A percentile compares a stretch with the other conserved stretches of the same genome.
Conservation (phyloP, 164 flowering plant genomes). For the Hamamelis virginiana region DNA sequence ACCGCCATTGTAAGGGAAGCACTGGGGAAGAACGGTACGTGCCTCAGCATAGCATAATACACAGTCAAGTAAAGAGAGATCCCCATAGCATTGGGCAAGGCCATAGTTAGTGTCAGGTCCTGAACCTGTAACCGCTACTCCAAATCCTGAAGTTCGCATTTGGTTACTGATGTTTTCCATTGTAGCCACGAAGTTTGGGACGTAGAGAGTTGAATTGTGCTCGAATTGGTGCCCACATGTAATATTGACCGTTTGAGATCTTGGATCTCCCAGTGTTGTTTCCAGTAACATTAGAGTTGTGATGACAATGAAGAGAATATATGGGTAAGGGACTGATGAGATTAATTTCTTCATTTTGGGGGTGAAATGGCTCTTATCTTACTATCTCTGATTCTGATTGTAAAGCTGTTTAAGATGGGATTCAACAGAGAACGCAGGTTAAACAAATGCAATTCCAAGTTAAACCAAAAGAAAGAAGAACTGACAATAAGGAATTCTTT, state of each 20-base stretch:
- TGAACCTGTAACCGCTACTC: constrained; percentile 48
- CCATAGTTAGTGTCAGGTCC: constrained; percentile 63
- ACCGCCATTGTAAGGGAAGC: constrained; percentile 61
- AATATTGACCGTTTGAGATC: constrained; percentile 46
- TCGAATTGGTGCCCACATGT: constrained; percentile 41
- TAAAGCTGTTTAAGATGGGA: not conserved
- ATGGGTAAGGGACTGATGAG: not conserved
- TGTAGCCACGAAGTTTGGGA: constrained; percentile 62
- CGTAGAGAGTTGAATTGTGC: constrained; percentile 54
- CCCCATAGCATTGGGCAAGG: constrained; percentile 88
- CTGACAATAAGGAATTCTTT: too few species aligned
- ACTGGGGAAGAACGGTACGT: constrained; percentile 68
- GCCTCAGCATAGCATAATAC: constrained; percentile 70
- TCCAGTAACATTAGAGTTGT: constrained; percentile 15
- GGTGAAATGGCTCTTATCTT: not conserved
- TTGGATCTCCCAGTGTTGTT: constrained; percentile 47
- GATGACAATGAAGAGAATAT: constrained; percentile 20
- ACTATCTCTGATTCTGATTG: not conserved
- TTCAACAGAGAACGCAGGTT: not conserved
- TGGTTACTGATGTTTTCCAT: constrained; percentile 75
- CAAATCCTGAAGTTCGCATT: constrained; percentile 52
- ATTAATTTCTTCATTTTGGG: constrained; percentile 28
- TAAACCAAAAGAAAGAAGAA: too few species aligned
- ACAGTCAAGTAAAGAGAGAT: constrained; percentile 68
- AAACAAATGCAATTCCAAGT: too few species aligned